A percentile compares a stretch with the other conserved stretches of the same genome.
Evolutionary conservation across 306 rosid species (phyloP).

Genomic region (Senna siamea): DNA sequence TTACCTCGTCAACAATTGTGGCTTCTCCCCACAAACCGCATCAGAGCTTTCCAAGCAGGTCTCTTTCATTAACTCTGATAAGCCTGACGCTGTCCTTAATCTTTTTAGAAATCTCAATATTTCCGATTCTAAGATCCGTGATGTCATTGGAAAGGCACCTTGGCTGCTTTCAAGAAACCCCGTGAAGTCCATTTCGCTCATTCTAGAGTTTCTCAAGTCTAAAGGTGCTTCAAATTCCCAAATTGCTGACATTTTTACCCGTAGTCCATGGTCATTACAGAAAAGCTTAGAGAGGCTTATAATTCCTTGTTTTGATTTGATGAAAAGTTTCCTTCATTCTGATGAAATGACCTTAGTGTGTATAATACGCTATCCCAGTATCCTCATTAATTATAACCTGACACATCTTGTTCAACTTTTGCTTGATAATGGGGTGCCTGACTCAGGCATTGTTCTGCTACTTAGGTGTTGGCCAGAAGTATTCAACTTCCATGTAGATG

Average conservation of each 20-base stretch:
- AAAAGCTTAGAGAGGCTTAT: conserved; percentile 7
- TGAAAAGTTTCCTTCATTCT: conserved; percentile 26
- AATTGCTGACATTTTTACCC: neutral
- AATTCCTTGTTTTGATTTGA: conserved; percentile 35
- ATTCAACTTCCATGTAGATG: neutral
- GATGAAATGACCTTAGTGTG: conserved; percentile 25
- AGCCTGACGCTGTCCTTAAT: neutral
- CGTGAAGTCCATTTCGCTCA: conserved; percentile 13
- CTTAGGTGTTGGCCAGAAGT: neutral
- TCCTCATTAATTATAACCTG: neutral
- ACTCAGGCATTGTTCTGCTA: conserved; percentile 14
- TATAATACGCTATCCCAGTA: neutral
- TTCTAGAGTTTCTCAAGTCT: conserved; percentile 34
- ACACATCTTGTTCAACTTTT: neutral
- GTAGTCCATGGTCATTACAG: neutral
- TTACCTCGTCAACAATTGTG: conserved; percentile 43
- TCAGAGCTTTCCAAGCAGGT: conserved; percentile 36
- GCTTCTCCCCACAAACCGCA: conserved; percentile 40
- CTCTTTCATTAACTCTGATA: neutral
- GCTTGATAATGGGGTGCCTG: conserved; percentile 7
- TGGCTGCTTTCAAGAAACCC: conserved; percentile 1
- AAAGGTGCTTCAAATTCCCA: conserved; percentile 32
- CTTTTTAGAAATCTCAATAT: conserved; percentile 32
- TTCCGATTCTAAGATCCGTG: neutral
- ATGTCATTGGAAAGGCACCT: neutral